These are phyloP conservation scores for Ophiostoma tasmaniense DNA, from an alignment of 2,329 filamentous ascomycete genomes.

Conservation along the genomic window DNA sequence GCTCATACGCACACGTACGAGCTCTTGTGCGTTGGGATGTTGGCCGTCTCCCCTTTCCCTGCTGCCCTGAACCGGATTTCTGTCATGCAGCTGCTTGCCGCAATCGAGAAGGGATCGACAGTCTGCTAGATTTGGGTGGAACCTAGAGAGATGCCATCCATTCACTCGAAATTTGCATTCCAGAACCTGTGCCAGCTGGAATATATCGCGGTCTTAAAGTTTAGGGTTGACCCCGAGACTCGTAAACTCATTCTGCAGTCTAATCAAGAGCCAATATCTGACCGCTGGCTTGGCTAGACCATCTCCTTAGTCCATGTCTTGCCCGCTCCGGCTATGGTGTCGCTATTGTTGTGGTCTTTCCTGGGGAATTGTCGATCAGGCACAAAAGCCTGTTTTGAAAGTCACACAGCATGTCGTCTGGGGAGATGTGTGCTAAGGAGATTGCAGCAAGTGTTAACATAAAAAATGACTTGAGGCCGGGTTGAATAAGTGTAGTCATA, in stretches of 20 bases:
- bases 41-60: not conserved
- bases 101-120: not conserved
- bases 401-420: conserved; percentile 10
- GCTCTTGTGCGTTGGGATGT: not conserved
- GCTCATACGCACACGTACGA: too few species aligned
- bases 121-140: not conserved
- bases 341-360: not conserved
- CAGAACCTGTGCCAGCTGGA: not conserved
- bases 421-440: not conserved
- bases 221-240: not conserved
- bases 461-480: not conserved
- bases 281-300: not conserved
- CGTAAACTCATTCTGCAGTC: not conserved
- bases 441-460: not conserved
- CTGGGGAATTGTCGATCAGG: not conserved
- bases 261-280: not conserved
- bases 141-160: not conserved
- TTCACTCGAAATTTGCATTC: not conserved
- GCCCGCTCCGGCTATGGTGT: not conserved
- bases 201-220: not conserved
- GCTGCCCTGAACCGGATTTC: conserved; percentile 1
- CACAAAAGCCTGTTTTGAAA: conserved; percentile 9
- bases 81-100: not conserved
- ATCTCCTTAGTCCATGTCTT: not conserved
- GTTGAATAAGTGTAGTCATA: not conserved